A percentile compares a stretch with the other conserved stretches of the same genome.
Conservation (phyloP, 768 basidiomycete species). For the Russula brevipes region DNA sequence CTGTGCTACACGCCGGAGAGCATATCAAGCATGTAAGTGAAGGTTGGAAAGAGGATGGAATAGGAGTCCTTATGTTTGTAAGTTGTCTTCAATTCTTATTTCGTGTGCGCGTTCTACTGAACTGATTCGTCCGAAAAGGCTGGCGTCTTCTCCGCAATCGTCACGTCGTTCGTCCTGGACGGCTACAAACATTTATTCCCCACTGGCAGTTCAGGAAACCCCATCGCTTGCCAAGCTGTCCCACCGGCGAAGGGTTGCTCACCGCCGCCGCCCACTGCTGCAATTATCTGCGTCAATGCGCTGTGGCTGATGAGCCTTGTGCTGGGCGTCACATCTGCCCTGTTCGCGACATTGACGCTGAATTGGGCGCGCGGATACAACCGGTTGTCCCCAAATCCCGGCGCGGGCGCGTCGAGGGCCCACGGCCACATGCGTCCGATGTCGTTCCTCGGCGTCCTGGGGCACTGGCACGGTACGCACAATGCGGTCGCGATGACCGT, state of each 20-base stretch:
- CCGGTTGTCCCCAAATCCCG: slow-evolving; percentile 28
- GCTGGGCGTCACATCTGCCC: slow-evolving; percentile 15
- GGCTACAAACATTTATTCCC: slow-evolving; percentile 17
- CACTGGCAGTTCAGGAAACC: no score
- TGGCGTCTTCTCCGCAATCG: slow-evolving; percentile 26
- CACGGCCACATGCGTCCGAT: slow-evolving; percentile 36
- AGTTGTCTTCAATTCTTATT: not conserved
- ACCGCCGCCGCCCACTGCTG: not conserved
- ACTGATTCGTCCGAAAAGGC: slow-evolving; percentile 12
- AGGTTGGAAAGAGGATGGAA: slow-evolving; percentile 14
- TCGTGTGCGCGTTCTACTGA: no score
- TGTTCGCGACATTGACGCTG: slow-evolving; percentile 15
- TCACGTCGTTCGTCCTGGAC: slow-evolving; percentile 24
- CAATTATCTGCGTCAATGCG: slow-evolving; percentile 8
- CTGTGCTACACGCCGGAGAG: not conserved
- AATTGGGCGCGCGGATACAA: slow-evolving; percentile 20
- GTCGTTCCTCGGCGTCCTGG: not conserved
- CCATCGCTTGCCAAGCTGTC: not conserved
- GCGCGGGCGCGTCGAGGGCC: slow-evolving; percentile 25
- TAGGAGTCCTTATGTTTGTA: slow-evolving; percentile 21
- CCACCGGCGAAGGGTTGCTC: no score
- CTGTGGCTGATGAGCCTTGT: slow-evolving; percentile 20
- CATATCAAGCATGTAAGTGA: slow-evolving; percentile 2
- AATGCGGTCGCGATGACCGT: slow-evolving; percentile 40
- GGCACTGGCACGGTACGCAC: not conserved